These are phyloP conservation scores for Knufia fluminis DNA, from an alignment of 2,329 filamentous ascomycete genomes.

Conservation along the genomic window DNA sequence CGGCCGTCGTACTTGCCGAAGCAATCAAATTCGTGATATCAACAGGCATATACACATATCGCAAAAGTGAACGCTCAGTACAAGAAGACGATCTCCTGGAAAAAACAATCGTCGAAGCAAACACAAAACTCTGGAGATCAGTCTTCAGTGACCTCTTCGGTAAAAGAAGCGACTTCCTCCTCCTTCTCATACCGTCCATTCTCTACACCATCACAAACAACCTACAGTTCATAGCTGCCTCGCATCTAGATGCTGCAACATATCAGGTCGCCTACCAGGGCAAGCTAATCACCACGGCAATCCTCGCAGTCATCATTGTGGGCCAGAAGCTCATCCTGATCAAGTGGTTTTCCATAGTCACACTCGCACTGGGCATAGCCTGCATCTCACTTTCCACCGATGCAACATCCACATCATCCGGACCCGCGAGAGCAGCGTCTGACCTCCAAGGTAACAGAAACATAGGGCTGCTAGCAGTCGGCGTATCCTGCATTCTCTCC, in stretches of 20 bases:
- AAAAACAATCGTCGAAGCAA: conserved; percentile 11
- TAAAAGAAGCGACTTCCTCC: conserved; percentile 69
- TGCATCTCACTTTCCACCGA: conserved; percentile 46
- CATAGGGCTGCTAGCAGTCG: conserved; percentile 51
- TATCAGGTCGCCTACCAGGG: conserved; percentile 91
- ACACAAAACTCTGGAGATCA: neutral
- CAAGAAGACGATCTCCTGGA: conserved; percentile 7
- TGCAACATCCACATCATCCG: neutral
- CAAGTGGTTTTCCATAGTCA: conserved; percentile 71
- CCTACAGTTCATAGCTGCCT: conserved; percentile 81
- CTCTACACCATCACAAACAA: conserved; percentile 88
- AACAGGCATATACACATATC: conserved; percentile 69
- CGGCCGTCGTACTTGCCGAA: conserved; percentile 88
- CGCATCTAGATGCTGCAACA: conserved; percentile 81
- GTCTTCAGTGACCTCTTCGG: conserved; percentile 67
- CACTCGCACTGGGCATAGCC: conserved; percentile 72
- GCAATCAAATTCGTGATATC: conserved; percentile 81
- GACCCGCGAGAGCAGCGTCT: conserved; percentile 25
- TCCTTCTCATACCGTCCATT: conserved; percentile 75
- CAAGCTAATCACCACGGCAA: conserved; percentile 82
- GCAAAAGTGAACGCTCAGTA: conserved; percentile 41
- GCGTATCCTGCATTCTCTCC: conserved; percentile 69
- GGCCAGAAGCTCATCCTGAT: conserved; percentile 58
- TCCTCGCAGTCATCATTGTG: conserved; percentile 75
- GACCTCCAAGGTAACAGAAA: conserved; percentile 44